Evolutionary conservation across 2,329 filamentous ascomycete genomes (phyloP).

Genomic region (Microdochium bolleyi): DNA sequence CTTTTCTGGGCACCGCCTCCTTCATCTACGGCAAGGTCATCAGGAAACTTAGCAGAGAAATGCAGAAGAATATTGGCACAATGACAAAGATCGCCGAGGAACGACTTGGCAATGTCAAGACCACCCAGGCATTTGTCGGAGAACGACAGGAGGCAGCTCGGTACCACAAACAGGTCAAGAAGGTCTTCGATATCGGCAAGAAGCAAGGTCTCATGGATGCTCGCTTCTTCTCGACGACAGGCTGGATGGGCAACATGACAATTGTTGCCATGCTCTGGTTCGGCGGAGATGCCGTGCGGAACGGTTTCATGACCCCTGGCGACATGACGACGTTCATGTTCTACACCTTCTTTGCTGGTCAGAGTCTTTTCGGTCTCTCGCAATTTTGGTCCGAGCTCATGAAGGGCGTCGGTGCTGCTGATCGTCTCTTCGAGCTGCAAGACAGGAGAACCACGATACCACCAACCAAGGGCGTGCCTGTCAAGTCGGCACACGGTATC

Average conservation of each 20-base stretch:
- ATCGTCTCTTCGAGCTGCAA: constrained; percentile 88
- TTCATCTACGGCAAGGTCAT: constrained; percentile 89
- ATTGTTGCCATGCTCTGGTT: constrained; percentile 85
- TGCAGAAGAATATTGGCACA: constrained; percentile 87
- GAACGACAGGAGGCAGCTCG: constrained; percentile 84
- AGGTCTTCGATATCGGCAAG: constrained; percentile 84
- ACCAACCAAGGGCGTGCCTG: constrained; percentile 73
- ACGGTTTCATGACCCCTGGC: constrained; percentile 78
- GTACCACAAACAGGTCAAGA: constrained; percentile 87
- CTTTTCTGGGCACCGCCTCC: constrained; percentile 81
- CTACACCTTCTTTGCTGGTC: constrained; percentile 85
- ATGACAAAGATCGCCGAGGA: constrained; percentile 97
- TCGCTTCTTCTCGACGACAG: constrained; percentile 80
- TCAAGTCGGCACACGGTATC: constrained; percentile 75
- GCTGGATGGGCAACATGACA: constrained; percentile 93
- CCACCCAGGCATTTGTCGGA: constrained; percentile 90
- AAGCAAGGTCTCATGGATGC: constrained; percentile 83
- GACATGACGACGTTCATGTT: constrained; percentile 96
- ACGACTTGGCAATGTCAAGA: constrained; percentile 92
- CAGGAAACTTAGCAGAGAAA: constrained; percentile 80
- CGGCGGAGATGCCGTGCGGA: constrained; percentile 83
- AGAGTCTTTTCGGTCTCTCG: constrained; percentile 86
- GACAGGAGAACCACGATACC: constrained; percentile 81
- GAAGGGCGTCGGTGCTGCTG: constrained; percentile 98
- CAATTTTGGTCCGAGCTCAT: constrained; percentile 98